These are phyloP conservation scores for Septoria linicola DNA, from an alignment of 2,329 filamentous ascomycete species.

Conservation along the genomic window DNA sequence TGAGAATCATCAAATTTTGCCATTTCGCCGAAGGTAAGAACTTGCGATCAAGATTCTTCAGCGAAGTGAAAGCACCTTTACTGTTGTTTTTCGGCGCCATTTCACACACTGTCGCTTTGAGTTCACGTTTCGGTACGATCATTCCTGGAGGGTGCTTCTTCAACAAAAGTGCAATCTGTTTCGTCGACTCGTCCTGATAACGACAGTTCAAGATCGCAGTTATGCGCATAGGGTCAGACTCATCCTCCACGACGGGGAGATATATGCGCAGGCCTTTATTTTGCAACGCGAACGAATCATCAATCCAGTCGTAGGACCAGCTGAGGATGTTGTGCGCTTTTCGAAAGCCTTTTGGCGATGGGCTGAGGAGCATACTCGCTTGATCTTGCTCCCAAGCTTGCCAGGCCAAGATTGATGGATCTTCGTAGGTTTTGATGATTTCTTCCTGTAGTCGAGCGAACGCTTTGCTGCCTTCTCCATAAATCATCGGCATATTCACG, in stretches of 20 bases:
- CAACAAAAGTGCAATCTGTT: slow-evolving; percentile 21
- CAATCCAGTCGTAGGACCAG: slow-evolving; percentile 25
- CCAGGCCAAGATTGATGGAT: slow-evolving; percentile 30
- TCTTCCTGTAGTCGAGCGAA: slow-evolving; percentile 33
- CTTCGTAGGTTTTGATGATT: slow-evolving; percentile 29
- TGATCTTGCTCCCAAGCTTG: slow-evolving; percentile 25
- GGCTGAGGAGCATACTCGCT: slow-evolving; percentile 21
- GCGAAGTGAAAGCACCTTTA: slow-evolving; percentile 17
- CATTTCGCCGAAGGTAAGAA: slow-evolving; percentile 19
- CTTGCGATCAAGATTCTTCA: slow-evolving; percentile 23
- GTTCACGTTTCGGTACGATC: slow-evolving; percentile 20
- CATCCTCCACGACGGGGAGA: slow-evolving; percentile 18
- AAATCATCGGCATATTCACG: slow-evolving; percentile 32
- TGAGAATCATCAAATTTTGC: slow-evolving; percentile 23
- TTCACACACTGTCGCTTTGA: slow-evolving; percentile 24
- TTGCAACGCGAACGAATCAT: slow-evolving; percentile 24
- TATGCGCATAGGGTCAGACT: slow-evolving; percentile 14
- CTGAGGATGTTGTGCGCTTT: slow-evolving; percentile 23
- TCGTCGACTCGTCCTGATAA: slow-evolving; percentile 14
- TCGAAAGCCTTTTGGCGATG: slow-evolving; percentile 24
- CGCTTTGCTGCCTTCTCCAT: slow-evolving; percentile 30
- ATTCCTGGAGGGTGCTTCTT: slow-evolving; percentile 20
- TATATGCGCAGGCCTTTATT: slow-evolving; percentile 27
- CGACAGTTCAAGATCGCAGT: slow-evolving; percentile 27
- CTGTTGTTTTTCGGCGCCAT: slow-evolving; percentile 18